These are phyloP conservation scores for Pezicula radicicola DNA, from an alignment of 2,329 filamentous ascomycete genomes.

Conservation along the genomic window DNA sequence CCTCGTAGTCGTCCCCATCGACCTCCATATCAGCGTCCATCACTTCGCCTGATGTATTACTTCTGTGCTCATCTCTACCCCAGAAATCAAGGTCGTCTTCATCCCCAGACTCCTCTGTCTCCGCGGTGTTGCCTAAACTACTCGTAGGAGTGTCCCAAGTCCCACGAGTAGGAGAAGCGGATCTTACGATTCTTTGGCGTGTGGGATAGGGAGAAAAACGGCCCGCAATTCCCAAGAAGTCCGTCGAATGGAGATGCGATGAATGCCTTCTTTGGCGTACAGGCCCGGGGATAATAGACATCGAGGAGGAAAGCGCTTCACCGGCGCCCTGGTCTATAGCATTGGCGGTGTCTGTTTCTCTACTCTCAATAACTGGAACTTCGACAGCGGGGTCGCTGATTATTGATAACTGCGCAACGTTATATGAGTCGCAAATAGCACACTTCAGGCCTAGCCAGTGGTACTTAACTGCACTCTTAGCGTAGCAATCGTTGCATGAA, in stretches of 20 bases:
- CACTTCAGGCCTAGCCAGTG: slow-evolving; percentile 97
- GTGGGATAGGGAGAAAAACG: slow-evolving; percentile 21
- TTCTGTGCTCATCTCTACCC: slow-evolving; percentile 41
- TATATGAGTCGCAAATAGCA: slow-evolving; percentile 67
- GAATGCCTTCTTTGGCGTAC: slow-evolving; percentile 26
- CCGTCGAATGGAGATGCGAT: slow-evolving; percentile 18
- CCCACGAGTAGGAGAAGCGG: slow-evolving; percentile 28
- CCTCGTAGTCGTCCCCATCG: slow-evolving; percentile 36
- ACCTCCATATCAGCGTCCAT: slow-evolving; percentile 24
- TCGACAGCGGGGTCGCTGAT: slow-evolving; percentile 39
- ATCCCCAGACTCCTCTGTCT: slow-evolving; percentile 45
- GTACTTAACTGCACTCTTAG: slow-evolving; percentile 80
- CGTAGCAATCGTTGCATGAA: slow-evolving; percentile 92
- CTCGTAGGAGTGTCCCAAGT: slow-evolving; percentile 20
- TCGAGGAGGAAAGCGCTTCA: slow-evolving; percentile 11
- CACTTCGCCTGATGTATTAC: slow-evolving; percentile 20
- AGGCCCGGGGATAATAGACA: slow-evolving; percentile 4
- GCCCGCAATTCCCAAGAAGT: slow-evolving; percentile 5
- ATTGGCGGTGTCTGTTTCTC: slow-evolving; percentile 17
- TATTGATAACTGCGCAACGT: slow-evolving; percentile 64
- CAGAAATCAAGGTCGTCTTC: slow-evolving; percentile 46
- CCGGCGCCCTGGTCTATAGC: slow-evolving; percentile 10
- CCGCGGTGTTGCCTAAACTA: slow-evolving; percentile 30
- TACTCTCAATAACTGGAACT: slow-evolving; percentile 16
- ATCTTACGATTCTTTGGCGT: slow-evolving; percentile 26